Evolutionary conservation across 148 eudicot species (phyloP).

Genomic region (Euryodendron excelsum): DNA sequence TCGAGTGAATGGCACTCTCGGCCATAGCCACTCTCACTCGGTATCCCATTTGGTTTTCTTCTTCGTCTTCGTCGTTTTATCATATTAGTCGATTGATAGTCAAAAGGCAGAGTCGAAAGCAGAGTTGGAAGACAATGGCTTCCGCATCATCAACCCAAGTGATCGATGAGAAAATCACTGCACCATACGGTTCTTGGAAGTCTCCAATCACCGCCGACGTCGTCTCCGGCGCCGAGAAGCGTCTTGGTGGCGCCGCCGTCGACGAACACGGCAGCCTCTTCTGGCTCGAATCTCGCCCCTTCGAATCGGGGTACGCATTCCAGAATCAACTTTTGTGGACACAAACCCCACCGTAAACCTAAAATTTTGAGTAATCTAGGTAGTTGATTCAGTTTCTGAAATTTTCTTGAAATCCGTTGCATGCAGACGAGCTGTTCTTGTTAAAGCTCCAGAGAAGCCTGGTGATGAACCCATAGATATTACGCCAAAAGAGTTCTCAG

Average conservation of each 20-base stretch:
- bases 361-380: neutral
- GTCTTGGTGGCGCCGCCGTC: conserved; percentile 71
- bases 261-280: conserved; percentile 64
- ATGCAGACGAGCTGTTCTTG: conserved; percentile 66
- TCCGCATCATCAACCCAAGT: conserved; percentile 10
- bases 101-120: neutral
- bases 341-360: neutral
- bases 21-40: conserved; percentile 23
- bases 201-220: conserved; percentile 85
- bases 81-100: neutral
- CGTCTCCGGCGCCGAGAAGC: conserved; percentile 64
- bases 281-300: conserved; percentile 87
- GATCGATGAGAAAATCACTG: conserved; percentile 28
- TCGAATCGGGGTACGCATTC: conserved; percentile 65
- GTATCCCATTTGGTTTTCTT: neutral
- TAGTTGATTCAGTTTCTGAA: conserved; percentile 5
- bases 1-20: conserved; percentile 29
- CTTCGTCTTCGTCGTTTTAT: neutral
- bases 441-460: conserved; percentile 46
- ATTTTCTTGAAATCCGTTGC: conserved; percentile 5
- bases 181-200: conserved; percentile 91
- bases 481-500: conserved; percentile 73
- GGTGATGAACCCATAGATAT: conserved; percentile 56
- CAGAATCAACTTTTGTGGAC: neutral
- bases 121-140: conserved; percentile 17